Evolutionary conservation across 192 early-diverging fungal genomes (phyloP).

Genomic region (Rhizoclosmatium globosum): DNA sequence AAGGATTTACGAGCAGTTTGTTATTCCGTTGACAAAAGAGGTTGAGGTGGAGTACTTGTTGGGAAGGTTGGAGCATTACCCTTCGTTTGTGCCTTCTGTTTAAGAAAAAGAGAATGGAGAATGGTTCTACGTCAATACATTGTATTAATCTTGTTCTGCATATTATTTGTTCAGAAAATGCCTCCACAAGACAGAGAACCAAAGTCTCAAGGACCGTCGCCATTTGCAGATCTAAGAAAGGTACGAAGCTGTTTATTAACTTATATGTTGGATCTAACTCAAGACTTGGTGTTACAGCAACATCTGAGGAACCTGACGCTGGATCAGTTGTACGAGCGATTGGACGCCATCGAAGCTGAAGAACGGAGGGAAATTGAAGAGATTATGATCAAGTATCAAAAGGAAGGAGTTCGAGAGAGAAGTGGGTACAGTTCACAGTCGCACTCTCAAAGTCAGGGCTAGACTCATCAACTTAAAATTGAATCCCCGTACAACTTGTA

Average conservation of each 20-base stretch:
- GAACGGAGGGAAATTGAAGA: conserved; percentile 25
- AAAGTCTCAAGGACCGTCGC: not conserved
- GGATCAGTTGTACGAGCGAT: conserved; percentile 27
- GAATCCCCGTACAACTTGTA: not conserved
- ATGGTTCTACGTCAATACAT: too few species aligned
- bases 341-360: not conserved
- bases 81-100: conserved; percentile 12
- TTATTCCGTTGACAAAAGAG: conserved; percentile 97
- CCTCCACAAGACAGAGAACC: too few species aligned
- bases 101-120: not conserved
- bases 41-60: conserved; percentile 96
- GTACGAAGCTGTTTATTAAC: not conserved
- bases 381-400: not conserved
- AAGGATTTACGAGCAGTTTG: conserved; percentile 89
- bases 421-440: not conserved
- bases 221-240: conserved; percentile 8
- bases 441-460: not conserved
- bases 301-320: conserved; percentile 19
- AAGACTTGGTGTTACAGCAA: conserved; percentile 3
- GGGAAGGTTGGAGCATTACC: conserved; percentile 62
- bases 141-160: too few species aligned
- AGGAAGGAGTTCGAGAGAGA: conserved; percentile 6
- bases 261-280: not conserved
- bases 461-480: not conserved
- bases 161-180: too few species aligned